Base-by-base conservation (phyloP, 2,329 filamentous ascomycete species). In the Colletotrichum liaoningense region DNA sequence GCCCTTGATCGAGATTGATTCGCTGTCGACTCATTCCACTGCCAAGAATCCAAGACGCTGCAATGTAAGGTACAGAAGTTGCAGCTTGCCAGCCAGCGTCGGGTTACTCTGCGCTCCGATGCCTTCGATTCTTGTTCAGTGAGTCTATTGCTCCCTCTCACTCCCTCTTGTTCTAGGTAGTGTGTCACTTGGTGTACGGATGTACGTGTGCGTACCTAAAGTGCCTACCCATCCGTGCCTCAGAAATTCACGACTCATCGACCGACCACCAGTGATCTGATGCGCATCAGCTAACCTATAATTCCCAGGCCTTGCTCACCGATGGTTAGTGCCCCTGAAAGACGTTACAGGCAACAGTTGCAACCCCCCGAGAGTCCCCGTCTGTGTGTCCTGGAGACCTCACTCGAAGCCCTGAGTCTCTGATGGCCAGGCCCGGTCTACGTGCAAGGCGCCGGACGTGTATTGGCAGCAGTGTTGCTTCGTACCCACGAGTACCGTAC, bases 381-480 rank as follows among this genome's bases (percentile, higher is more conserved):
- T 54, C 60, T 35, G n/a, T 52, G 28, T 24, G n/a, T 49, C 60
- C n/a, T 49, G 19, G 19, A 49, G 42, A 49, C 7, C 6, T 49
- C 19, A 49, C 7, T n/a, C 2, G 16, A 42, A 26, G 52, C 63
- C 33, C 52, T 28, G 49, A 24, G 22, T 7, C 55, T 33, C 55
- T 46, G 60, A 52, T 58, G 70, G 71, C 71, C 60, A 73, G 67
- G 59, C 71, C 42, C 60, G 56, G 58, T 66, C 71, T 58, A 62
- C 38, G 67, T 54, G n/a, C 66, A 69, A 59, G 67, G 70, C 67
- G n/a, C 26, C 12, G 35, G 38, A 26, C 67, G 58, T 64, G 63
- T 57, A 57, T 38, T 33, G 55, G 65, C 46, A 55, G 58, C 14
- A 42, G 38, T 42, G 38, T 42, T 42, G 2, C 38, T 42, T 42